Evolutionary conservation across 2,329 filamentous ascomycete genomes (phyloP), one percentile per base, ranked within the genome.

Genomic region (Lecanoromycetidae sp.): DNA sequence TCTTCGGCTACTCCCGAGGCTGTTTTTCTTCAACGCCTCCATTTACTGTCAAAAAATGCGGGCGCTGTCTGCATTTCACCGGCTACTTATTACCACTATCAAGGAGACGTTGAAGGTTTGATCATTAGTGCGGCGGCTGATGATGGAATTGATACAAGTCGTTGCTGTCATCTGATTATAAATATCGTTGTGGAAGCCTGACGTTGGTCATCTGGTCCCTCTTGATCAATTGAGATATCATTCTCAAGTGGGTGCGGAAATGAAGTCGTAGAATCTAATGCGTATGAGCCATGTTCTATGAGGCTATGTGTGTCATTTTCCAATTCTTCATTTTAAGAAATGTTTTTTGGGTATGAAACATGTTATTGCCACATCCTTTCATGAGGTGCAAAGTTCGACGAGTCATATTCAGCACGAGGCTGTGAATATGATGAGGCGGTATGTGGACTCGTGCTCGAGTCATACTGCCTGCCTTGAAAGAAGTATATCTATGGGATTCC

Each of bases 391-490:
- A n/a, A n/a, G n/a, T n/a, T n/a, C 38, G 30, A 41, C 26, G n/a
- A 33, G 19, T 46, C 44, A 46, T 20, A 22, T 29, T 29, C 17
- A 3, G 3, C 36, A 2, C 27, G 25, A 29, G 44, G 19, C 35
- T 46, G 44, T 32, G 17, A 26, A 15, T 32, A 39, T 39, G 35
- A 46, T 27, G 27, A 41, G 15, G 29, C 27, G 33, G 5, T 13
- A 19, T 20, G 27, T 39, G 30, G 34, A 32, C 44, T 35, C 44
- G 44, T 46, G 35, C 17, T 45, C 35, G 43, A 45, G 43, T 45
- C 43, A 45, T 30, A 25, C 27, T 33, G 20, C 23, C 27, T 39
- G 35, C 27, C 44, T 46, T n/a, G 13, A 23, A 32, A 6, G 12
- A 23, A 20, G 6, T 42, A 33, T 42, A 42, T 34, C 19, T 33